phyloP scores from a whole-genome alignment of 441 rosid genomes.

The Sinapis alba region DNA sequence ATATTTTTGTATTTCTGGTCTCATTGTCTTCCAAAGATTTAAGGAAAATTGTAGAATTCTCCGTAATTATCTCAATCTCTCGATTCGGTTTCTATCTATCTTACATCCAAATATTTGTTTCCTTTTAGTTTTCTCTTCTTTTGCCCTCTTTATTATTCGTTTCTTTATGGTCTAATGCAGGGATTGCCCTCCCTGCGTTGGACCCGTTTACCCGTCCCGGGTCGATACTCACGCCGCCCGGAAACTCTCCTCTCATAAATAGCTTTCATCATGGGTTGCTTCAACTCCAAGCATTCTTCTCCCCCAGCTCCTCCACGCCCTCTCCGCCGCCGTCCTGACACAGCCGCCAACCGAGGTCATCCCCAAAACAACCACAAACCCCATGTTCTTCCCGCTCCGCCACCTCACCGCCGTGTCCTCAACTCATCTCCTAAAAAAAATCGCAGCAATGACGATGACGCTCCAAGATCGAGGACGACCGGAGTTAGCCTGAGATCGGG shows the following conservation, averaged over 20 bases:
- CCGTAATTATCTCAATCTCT: slow-evolving; percentile 46
- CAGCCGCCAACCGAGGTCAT: slow-evolving; percentile 13
- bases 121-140: background rate
- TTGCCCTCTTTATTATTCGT: slow-evolving; percentile 25
- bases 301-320: slow-evolving; percentile 37
- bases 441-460: slow-evolving; percentile 22
- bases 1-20: slow-evolving; percentile 8
- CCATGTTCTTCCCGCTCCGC: slow-evolving; percentile 28
- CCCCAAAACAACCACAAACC: slow-evolving; percentile 44
- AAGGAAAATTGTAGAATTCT: slow-evolving; percentile 39
- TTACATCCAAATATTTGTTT: slow-evolving; percentile 21
- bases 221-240: slow-evolving; percentile 45
- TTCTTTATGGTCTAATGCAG: slow-evolving; percentile 46
- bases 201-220: slow-evolving; percentile 67
- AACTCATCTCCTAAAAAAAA: slow-evolving; percentile 33
- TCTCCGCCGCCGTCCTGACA: slow-evolving; percentile 18
- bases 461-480: slow-evolving; percentile 46
- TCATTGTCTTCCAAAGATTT: slow-evolving; percentile 38
- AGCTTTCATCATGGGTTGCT: slow-evolving; percentile 70
- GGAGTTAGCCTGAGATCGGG: slow-evolving; percentile 54
- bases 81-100: slow-evolving; percentile 13
- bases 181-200: slow-evolving; percentile 41
- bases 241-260: slow-evolving; percentile 24
- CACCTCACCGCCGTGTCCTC: slow-evolving; percentile 46
- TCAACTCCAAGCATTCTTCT: slow-evolving; percentile 55